Base-by-base conservation (phyloP, 2,329 filamentous ascomycete genomes). In the Alternaria sp. region DNA sequence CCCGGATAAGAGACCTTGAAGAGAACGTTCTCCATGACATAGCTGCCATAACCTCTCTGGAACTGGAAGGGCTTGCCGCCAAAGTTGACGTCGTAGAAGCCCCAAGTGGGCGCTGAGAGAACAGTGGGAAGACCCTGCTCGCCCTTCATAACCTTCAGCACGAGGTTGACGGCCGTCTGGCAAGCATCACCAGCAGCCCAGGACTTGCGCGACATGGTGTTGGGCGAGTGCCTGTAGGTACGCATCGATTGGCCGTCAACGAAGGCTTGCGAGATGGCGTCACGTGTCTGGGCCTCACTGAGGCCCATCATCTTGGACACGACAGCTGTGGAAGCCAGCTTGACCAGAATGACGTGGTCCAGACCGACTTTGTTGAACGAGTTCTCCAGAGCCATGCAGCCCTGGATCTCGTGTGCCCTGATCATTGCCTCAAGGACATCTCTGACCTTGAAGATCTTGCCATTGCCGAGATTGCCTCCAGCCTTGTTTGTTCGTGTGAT, bases 1-100 rank as follows among this genome's bases (percentile, higher is more conserved):
- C 91, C 91, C 76, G 94, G 94, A 80, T 97, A 98, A 46, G 95
- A 99, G 62, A 99, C 95, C 88, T 99, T 99, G 90, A 99, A 99
- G 66, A 99, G 89, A 62, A 99, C 93, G 77, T 98, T 99, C 88
- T 99, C 95, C 95, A 99, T 99, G 69, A 99, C 95, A 81, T 99
- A 99, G 85, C 91, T 96, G 78, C 94, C 94, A 78, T 99, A 99
- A 60, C 90, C 89, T 65, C 95, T 89, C 86, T 98, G 94, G 87
- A 97, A 99, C 80, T 93, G 85, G 79, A 99, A 99, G 34, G 73
- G 72, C 81, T 96, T 93, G 82, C 93, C 93, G 84, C 94, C 92
- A 87, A 98, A 99, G 66, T 96, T 87, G 67, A 98, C 94, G 78
- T 99, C 95, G 83, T 99, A 99, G 87, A 98, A 99, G 61, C 95